phyloP scores from a whole-genome alignment of 2,329 filamentous ascomycete species.

The Aspergillus persii region DNA sequence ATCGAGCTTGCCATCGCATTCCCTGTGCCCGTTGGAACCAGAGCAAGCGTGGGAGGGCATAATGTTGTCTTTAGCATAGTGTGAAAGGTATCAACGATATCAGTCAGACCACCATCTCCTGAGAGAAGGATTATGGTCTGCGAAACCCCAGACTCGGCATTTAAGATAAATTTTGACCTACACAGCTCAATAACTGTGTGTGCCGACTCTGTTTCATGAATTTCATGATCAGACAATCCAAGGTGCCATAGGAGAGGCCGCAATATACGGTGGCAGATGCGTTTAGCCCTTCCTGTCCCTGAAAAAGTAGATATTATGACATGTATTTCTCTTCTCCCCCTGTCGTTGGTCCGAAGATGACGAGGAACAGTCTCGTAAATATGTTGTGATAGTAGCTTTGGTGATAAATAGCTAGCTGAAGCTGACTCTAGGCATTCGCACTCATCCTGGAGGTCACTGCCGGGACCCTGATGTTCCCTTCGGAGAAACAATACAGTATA shows the following conservation, averaged over 20 bases:
- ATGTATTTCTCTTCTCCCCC: slow-evolving; percentile 39
- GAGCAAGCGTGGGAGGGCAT: slow-evolving; percentile 54
- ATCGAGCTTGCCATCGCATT: slow-evolving; percentile 46
- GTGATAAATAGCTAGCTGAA: slow-evolving; percentile 16
- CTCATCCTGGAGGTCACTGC: slow-evolving; percentile 1
- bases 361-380: slow-evolving; percentile 18
- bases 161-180: slow-evolving; percentile 45
- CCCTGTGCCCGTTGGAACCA: slow-evolving; percentile 54
- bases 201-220: slow-evolving; percentile 63
- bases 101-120: slow-evolving; percentile 82
- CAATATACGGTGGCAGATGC: slow-evolving; percentile 57
- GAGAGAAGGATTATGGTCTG: slow-evolving; percentile 75
- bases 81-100: slow-evolving; percentile 70
- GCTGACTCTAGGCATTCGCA: slow-evolving; percentile 16
- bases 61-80: slow-evolving; percentile 21
- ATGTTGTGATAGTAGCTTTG: slow-evolving; percentile 15
- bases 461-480: not conserved
- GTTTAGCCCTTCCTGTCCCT: slow-evolving; percentile 57
- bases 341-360: slow-evolving; percentile 15
- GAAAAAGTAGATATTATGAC: slow-evolving; percentile 67
- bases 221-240: slow-evolving; percentile 48
- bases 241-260: slow-evolving; percentile 54
- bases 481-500: slow-evolving; percentile 26
- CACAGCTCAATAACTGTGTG: slow-evolving; percentile 66
- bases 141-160: slow-evolving; percentile 46